Base-by-base conservation (phyloP, 106 monocot genomes). In the Amphibolis antarctica region DNA sequence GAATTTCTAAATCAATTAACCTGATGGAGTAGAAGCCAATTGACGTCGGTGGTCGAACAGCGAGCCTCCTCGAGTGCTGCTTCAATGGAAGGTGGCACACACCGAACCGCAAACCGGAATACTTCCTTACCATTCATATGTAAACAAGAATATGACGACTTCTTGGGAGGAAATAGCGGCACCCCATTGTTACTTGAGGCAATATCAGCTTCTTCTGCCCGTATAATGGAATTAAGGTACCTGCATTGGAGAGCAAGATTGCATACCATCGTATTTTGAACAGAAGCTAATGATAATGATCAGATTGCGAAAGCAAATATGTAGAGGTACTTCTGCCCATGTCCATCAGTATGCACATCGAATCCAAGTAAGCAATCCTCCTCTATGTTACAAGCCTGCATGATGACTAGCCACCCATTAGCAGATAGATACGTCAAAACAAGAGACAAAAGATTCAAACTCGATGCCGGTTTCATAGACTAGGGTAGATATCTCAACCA, bases 101-200 rank as follows among this genome's bases (percentile, higher is more conserved):
- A 87, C 4, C 84, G 89, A 17, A 82, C 78, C 27, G 98, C 90
- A 53, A 98, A 98, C 21, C 98, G 84, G 70, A 98, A 98, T 28
- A 98, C 98, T 67, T 98, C 98, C 73, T 98, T 90, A 17, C 98
- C 98, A 61, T 98, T 98, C 90, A 90, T 98, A 46, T 91, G 69
- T 64, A 98, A 78, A 71, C 74, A 85, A 46, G 90, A 98, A 67
- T 74, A 98, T 11, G 82, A 44, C 10, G 90, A 22, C 60, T 77
- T 87, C 28, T 60, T 84, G 46, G 87, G 87, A 5, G 82, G 85
- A 52, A 91, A 98, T 10, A 63, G 0, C 9, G 74, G 67, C 15
- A 75, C 44, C 10, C 87, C 80, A 75, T 98, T 98, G 21, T 59
- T 69, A 53, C 57, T 76, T 17, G 75, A 72, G 28, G 66, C 45